Base-by-base conservation (phyloP, 306 rosid species). In the Prunus mume region DNA sequence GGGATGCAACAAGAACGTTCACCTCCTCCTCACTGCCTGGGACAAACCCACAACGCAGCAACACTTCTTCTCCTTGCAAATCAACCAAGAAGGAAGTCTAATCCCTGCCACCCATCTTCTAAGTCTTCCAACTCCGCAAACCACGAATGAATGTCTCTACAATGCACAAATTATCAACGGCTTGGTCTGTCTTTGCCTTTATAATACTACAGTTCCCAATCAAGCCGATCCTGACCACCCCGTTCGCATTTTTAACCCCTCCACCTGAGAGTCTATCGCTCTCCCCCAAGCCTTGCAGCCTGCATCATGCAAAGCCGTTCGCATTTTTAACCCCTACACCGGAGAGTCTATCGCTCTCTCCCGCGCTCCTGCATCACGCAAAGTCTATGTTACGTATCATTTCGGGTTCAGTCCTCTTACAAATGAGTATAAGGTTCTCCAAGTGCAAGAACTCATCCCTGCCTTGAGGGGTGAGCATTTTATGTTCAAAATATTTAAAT, bases 341-440 rank as follows among this genome's bases (percentile, higher is more conserved):
- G 1, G 25, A 14, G 25, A 69, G 60, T 17, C 22, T 27, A 25
- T 47, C 6, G 17, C 22, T 69, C 61, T 69, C 18, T 63, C n/a
- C 27, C 25, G 6, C n/a, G 12, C 63, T 13, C 20, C 41, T 18
- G 25, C 5, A 1, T 12, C 51, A 19, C 32, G 8, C 72, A 45
- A 12, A 68, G 17, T 20, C 2, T 4, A 45, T 68, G 56, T 46
- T 20, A 45, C 72, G 8, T 24, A 18, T 64, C 32, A 71, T 20
- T 71, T 71, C 0, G 64, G 75, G 75, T 55, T 28, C 50, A 6
- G 34, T 32, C 64, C 17, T 52, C 27, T 54, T 19, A 32, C 64
- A 30, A 28, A 54, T 9, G 75, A 71, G 75, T 54, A 71, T 13
- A 71, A 30, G 47, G 49, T 54, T 11, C 75, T 54, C 19, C 64